phyloP scores from a whole-genome alignment of 768 basidiomycete species.

The Exidia glandulosa region DNA sequence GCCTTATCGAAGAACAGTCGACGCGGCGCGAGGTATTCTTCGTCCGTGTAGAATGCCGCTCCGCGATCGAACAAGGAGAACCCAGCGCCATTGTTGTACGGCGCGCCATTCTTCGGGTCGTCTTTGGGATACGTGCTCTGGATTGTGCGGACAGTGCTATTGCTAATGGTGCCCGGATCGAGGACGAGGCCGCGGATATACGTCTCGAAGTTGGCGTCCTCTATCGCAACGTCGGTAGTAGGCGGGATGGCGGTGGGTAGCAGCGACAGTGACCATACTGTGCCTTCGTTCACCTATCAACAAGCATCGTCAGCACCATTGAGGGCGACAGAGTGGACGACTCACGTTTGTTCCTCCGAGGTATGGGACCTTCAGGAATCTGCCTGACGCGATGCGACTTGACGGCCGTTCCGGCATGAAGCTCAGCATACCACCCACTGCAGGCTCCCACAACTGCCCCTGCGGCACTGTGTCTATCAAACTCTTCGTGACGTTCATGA shows the following conservation, averaged over 20 bases:
- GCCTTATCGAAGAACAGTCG: constrained; percentile 41
- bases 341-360: constrained; percentile 11
- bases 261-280: constrained; percentile 29
- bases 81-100: constrained; percentile 49
- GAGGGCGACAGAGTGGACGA: too few relatives aligned
- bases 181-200: constrained; percentile 40
- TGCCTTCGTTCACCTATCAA: constrained; percentile 53
- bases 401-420: constrained; percentile 11
- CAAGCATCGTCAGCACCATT: too few relatives aligned
- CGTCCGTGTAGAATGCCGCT: constrained; percentile 46
- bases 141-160: constrained; percentile 29
- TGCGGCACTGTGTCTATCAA: constrained; percentile 9
- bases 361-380: constrained; percentile 11
- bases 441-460: constrained; percentile 13
- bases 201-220: constrained; percentile 33
- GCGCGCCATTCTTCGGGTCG: constrained; percentile 33
- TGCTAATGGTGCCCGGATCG: constrained; percentile 38
- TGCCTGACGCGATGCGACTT: constrained; percentile 8
- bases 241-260: constrained; percentile 24
- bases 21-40: constrained; percentile 43
- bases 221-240: constrained; percentile 13
- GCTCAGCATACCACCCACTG: constrained; percentile 11
- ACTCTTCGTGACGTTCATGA: constrained; percentile 6
- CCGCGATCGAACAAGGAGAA: constrained; percentile 48
- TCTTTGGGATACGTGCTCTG: constrained; percentile 36